A percentile compares a stretch with the other conserved stretches of the same genome.
These are phyloP conservation scores for Fusarium chlamydosporum DNA, from an alignment of 2,329 filamentous ascomycete genomes.

Conservation along the genomic window DNA sequence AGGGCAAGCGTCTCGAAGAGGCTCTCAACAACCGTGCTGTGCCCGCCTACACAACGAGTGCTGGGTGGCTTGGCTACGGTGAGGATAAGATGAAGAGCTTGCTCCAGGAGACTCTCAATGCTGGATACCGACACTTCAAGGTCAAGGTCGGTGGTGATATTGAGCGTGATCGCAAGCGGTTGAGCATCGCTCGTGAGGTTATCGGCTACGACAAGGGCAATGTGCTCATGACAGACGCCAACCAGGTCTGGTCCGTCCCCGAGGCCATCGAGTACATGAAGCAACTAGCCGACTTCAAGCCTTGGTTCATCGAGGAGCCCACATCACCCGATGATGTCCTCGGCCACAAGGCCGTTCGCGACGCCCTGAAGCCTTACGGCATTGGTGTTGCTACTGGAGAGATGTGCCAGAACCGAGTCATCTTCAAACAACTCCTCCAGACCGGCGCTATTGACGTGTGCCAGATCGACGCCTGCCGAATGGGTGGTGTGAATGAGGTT, in stretches of 20 bases:
- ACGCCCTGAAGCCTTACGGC: constrained; percentile 79
- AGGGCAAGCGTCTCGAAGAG: constrained; percentile 79
- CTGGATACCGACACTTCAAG: constrained; percentile 90
- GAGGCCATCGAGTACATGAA: constrained; percentile 92
- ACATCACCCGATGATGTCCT: constrained; percentile 91
- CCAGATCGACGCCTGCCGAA: constrained; percentile 90
- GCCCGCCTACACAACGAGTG: constrained; percentile 90
- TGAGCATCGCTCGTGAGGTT: constrained; percentile 81
- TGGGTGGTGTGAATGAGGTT: constrained; percentile 93
- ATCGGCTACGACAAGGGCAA: constrained; percentile 88
- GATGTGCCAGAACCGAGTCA: constrained; percentile 95
- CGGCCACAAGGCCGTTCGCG: constrained; percentile 86
- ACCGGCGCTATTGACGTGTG: constrained; percentile 86
- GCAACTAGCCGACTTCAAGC: constrained; percentile 83
- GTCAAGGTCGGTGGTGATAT: constrained; percentile 85
- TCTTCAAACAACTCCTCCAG: constrained; percentile 92
- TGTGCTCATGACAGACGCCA: constrained; percentile 92
- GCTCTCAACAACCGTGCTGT: constrained; percentile 82
- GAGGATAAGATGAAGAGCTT: constrained; percentile 87
- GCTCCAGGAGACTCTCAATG: constrained; percentile 78
- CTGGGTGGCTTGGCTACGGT: constrained; percentile 91
- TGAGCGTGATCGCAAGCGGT: constrained; percentile 77
- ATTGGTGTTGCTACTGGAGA: constrained; percentile 93
- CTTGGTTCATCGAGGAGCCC: constrained; percentile 96
- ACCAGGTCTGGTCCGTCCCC: constrained; percentile 92